Conservation (phyloP, 805 yeast species). For the Ogataea pilisensis region DNA sequence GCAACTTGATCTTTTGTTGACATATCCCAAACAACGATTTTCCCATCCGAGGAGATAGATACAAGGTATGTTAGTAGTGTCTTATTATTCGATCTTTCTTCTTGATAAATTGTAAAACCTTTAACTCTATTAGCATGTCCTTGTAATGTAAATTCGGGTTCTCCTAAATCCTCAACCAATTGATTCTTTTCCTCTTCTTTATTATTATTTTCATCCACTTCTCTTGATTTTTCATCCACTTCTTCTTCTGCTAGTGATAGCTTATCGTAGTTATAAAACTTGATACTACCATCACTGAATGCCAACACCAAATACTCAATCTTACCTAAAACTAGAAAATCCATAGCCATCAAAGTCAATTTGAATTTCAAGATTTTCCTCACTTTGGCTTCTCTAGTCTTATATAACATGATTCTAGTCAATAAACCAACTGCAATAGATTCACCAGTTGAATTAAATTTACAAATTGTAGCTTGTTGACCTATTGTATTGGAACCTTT, state of each 20-base stretch:
- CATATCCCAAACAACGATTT: conserved; percentile 86
- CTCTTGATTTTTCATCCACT: conserved; percentile 16
- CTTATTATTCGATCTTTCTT: conserved; percentile 32
- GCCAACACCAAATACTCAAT: conserved; percentile 63
- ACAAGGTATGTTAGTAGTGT: conserved; percentile 43
- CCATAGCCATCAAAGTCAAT: conserved; percentile 63
- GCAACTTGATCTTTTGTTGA: conserved; percentile 72
- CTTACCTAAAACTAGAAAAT: conserved; percentile 42
- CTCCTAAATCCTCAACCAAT: conserved; percentile 23
- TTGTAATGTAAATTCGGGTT: conserved; percentile 54
- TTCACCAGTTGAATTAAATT: conserved; percentile 53
- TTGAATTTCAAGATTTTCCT: conserved; percentile 48
- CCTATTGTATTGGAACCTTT: conserved; percentile 64
- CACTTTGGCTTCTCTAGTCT: conserved; percentile 58
- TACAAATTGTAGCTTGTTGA: conserved; percentile 35
- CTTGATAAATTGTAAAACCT: conserved; percentile 55
- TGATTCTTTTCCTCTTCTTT: conserved; percentile 13
- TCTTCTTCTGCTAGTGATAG: conserved; percentile 16
- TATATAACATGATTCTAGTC: conserved; percentile 60
- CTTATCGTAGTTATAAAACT: conserved; percentile 45
- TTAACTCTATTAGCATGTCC: conserved; percentile 89
- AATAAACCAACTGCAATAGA: conserved; percentile 72
- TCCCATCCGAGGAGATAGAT: conserved; percentile 91
- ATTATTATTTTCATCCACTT: conserved; percentile 27
- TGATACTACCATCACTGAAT: conserved; percentile 65